These are phyloP conservation scores for Paramecium sonneborni DNA, from an alignment of 73 alveolate species.

Conservation along the genomic window DNA sequence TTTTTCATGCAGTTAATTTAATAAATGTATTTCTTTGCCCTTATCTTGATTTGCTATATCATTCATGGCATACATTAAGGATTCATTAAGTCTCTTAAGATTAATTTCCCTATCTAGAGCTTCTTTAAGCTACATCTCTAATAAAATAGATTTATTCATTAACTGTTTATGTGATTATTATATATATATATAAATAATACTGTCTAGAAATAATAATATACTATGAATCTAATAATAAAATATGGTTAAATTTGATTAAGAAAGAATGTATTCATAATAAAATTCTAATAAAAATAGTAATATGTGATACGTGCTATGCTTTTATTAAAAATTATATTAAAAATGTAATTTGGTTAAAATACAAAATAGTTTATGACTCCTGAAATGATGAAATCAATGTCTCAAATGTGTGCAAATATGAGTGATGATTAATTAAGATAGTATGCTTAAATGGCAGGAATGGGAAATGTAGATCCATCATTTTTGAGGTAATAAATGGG, in stretches of 20 bases:
- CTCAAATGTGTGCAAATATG: constrained; percentile 51
- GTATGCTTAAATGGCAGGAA: constrained; percentile 49
- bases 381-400: constrained; percentile 58
- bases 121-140: neutral
- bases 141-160: constrained; percentile 2
- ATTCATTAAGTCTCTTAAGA: neutral
- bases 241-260: no score
- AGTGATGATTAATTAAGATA: constrained; percentile 56
- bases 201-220: no score
- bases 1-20: neutral
- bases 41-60: neutral
- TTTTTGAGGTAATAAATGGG: neutral
- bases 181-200: no score
- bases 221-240: no score
- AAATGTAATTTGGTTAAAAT: neutral
- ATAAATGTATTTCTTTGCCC: neutral
- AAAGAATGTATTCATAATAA: no score
- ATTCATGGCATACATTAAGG: neutral
- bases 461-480: constrained; percentile 22
- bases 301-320: neutral
- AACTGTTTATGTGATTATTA: neutral
- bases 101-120: neutral
- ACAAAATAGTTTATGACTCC: neutral
- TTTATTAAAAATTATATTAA: neutral
- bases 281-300: no score